Conservation (phyloP, 441 rosid species). For the Jatropha podagrica region DNA sequence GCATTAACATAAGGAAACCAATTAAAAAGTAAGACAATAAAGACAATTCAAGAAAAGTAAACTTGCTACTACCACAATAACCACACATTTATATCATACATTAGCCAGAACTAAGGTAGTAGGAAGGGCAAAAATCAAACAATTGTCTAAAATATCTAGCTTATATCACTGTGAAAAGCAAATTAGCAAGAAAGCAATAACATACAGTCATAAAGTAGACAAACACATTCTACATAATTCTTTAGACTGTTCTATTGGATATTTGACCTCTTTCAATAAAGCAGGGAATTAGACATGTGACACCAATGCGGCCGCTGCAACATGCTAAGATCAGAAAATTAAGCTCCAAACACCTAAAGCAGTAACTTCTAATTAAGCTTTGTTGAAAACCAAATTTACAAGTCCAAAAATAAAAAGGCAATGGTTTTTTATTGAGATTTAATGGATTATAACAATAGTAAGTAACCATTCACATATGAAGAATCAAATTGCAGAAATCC, state of each 20-base stretch:
- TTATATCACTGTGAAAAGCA: background rate
- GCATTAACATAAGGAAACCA: background rate
- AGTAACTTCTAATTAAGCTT: background rate
- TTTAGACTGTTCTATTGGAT: background rate
- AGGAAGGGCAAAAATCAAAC: background rate
- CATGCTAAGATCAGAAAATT: background rate
- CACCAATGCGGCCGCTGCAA: background rate
- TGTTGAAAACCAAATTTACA: background rate
- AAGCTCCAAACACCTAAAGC: background rate
- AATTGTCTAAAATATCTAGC: background rate
- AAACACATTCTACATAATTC: background rate
- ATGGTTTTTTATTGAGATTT: background rate
- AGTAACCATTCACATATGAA: background rate
- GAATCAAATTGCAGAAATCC: background rate
- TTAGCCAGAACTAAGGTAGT: background rate
- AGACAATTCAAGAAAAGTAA: background rate
- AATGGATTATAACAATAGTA: background rate
- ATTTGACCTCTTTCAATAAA: background rate
- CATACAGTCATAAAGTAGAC: too few species aligned
- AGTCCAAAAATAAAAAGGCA: background rate
- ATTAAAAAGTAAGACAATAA: background rate
- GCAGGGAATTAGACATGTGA: background rate
- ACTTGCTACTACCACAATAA: background rate
- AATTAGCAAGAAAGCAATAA: background rate
- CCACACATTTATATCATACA: background rate